These are phyloP conservation scores for Mycena alexandri DNA, from an alignment of 768 basidiomycete species.

Conservation along the genomic window DNA sequence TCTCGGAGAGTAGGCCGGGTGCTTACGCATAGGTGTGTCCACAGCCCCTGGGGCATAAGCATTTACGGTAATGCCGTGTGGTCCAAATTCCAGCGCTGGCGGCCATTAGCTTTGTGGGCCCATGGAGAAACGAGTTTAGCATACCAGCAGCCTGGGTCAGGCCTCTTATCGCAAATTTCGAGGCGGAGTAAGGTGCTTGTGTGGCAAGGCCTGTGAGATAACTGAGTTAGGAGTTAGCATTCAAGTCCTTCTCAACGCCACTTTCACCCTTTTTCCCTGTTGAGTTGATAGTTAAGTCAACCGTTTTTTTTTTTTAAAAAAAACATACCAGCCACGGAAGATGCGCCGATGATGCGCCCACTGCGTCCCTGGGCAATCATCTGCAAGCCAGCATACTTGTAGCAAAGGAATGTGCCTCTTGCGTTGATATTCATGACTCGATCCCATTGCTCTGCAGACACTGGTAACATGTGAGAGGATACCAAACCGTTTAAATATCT, in stretches of 20 bases:
- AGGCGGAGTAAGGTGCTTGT: slow-evolving; percentile 48
- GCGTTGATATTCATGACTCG: slow-evolving; percentile 47
- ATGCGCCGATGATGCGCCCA: slow-evolving; percentile 52
- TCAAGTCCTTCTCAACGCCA: no score
- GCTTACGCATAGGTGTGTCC: slow-evolving; percentile 25
- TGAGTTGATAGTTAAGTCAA: no score
- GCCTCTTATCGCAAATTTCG: slow-evolving; percentile 59
- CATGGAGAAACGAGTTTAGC: slow-evolving; percentile 8
- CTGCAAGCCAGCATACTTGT: slow-evolving; percentile 54
- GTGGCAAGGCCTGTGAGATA: slow-evolving; percentile 6
- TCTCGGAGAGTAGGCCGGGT: no score
- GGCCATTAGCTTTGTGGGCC: no score
- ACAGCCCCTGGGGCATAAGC: slow-evolving; percentile 43
- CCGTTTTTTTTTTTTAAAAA: no score
- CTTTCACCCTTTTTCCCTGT: no score
- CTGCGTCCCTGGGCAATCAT: slow-evolving; percentile 55
- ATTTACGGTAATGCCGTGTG: slow-evolving; percentile 44
- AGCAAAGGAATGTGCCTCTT: slow-evolving; percentile 51
- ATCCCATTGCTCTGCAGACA: slow-evolving; percentile 44
- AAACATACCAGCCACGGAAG: slow-evolving; percentile 25
- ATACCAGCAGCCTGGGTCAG: slow-evolving; percentile 55
- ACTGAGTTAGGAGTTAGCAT: no score
- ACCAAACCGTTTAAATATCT: neutral
- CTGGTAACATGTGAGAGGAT: slow-evolving; percentile 17
- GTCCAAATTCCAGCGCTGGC: slow-evolving; percentile 46